These are phyloP conservation scores for Moesziomyces sp. DNA, from an alignment of 1,284 basidiomycete species.

Conservation along the genomic window DNA sequence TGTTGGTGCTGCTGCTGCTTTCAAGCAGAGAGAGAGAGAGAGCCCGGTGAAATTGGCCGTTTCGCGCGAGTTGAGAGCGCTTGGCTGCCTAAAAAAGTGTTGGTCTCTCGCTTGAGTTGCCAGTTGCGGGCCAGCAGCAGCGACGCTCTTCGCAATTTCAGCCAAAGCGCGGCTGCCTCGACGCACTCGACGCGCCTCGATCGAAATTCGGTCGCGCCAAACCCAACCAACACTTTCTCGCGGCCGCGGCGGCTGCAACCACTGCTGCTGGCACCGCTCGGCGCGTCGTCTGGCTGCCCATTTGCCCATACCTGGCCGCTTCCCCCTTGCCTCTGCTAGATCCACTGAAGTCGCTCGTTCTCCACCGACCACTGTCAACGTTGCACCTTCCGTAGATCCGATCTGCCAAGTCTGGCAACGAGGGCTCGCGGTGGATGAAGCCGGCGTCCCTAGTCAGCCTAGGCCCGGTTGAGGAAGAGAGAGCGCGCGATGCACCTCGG, in stretches of 20 bases:
- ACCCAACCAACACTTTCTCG: slow-evolving; percentile 8
- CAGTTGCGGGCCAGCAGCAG: neutral
- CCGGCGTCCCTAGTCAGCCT: neutral
- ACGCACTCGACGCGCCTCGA: slow-evolving; percentile 41
- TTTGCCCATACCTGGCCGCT: too few relatives aligned
- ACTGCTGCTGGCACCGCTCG: too few relatives aligned
- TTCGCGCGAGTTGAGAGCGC: neutral
- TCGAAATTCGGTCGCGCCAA: slow-evolving; percentile 13
- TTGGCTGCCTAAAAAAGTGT: slow-evolving; percentile 31
- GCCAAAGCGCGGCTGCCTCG: neutral
- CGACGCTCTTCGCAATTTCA: too few relatives aligned
- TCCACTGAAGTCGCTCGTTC: too few relatives aligned
- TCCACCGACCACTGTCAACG: too few relatives aligned
- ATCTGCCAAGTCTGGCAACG: too few relatives aligned
- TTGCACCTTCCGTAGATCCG: too few relatives aligned
- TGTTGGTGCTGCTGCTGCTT: too few relatives aligned
- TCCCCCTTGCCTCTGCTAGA: too few relatives aligned
- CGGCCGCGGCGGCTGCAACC: too few relatives aligned
- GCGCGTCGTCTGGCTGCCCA: neutral
- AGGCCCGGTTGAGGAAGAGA: neutral
- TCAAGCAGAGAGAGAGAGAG: too few relatives aligned
- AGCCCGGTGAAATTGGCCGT: neutral
- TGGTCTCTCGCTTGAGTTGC: slow-evolving; percentile 19
- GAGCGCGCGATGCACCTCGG: neutral
- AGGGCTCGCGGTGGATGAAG: too few relatives aligned